Percentiles rank a stretch among this genome's conserved stretches.
Conservation (phyloP, 2,329 filamentous ascomycete genomes). For the Aspergillus sp. region DNA sequence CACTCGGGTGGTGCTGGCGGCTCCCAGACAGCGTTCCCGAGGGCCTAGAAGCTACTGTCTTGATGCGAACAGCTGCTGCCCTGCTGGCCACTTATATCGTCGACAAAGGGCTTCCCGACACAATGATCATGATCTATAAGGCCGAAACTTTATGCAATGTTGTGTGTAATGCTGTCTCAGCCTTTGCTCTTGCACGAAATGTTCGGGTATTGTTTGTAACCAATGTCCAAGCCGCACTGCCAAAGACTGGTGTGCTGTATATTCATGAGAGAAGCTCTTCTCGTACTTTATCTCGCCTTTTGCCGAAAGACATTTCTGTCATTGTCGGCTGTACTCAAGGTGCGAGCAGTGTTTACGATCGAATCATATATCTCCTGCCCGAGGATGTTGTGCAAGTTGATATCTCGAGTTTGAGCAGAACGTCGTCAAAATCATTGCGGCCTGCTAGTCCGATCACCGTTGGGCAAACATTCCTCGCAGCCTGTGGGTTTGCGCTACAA, state of each 20-base stretch:
- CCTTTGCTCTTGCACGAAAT: neutral
- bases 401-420: neutral
- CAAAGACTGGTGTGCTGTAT: neutral
- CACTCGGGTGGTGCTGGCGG: neutral
- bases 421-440: neutral
- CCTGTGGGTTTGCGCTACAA: conserved; percentile 4
- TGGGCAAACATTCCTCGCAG: neutral
- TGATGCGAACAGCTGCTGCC: neutral
- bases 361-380: neutral
- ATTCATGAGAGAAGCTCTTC: neutral
- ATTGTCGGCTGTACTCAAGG: neutral
- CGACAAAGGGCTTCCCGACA: neutral
- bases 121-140: neutral
- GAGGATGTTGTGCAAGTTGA: neutral
- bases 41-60: neutral
- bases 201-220: neutral
- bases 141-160: neutral
- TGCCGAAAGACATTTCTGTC: neutral
- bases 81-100: neutral
- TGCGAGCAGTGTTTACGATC: neutral
- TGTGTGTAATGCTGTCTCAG: neutral
- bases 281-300: neutral
- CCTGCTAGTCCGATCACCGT: neutral
- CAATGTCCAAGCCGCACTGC: too few relatives aligned
- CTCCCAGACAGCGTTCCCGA: neutral